Percentiles rank a stretch among this genome's conserved stretches.
These are phyloP conservation scores for Trichoderma sp. DNA, from an alignment of 2,329 filamentous ascomycete species.

Conservation along the genomic window DNA sequence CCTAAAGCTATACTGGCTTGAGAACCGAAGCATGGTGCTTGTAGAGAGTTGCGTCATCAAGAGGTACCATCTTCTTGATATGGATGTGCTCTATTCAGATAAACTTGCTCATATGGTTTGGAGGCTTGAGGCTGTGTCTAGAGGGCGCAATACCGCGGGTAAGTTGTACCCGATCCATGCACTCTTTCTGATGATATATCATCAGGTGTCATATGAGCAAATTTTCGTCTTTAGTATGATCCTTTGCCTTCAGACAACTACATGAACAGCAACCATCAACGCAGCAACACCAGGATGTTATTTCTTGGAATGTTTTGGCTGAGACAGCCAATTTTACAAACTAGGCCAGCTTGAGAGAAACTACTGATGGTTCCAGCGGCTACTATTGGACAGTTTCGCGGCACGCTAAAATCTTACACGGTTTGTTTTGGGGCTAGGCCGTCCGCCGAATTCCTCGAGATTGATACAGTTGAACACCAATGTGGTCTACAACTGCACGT, in stretches of 20 bases:
- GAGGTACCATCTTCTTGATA: not conserved
- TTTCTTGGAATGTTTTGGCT: not conserved
- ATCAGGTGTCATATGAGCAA: not conserved
- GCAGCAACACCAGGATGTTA: not conserved
- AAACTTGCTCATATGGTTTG: not conserved
- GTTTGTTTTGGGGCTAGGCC: not conserved
- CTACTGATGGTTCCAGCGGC: not conserved
- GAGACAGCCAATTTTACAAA: not conserved
- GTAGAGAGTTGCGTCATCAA: not conserved
- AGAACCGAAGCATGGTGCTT: not conserved
- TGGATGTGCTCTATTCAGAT: not conserved
- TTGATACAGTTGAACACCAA: not conserved
- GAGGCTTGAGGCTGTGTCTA: not conserved
- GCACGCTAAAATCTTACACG: not conserved
- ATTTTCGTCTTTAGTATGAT: rapidly evolving
- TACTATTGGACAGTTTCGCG: not conserved
- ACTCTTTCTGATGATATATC: not conserved
- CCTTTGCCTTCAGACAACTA: not conserved
- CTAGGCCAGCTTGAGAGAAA: not conserved
- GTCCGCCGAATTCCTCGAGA: not conserved
- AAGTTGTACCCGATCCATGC: not conserved
- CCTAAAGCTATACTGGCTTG: not conserved
- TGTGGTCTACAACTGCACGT: too few relatives aligned
- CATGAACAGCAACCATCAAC: not conserved
- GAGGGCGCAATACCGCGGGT: not conserved